Evolutionary conservation across 2,329 filamentous ascomycete species (phyloP), one percentile per base, ranked within the genome.

Genomic region (Chalaropsis ovoidea): DNA sequence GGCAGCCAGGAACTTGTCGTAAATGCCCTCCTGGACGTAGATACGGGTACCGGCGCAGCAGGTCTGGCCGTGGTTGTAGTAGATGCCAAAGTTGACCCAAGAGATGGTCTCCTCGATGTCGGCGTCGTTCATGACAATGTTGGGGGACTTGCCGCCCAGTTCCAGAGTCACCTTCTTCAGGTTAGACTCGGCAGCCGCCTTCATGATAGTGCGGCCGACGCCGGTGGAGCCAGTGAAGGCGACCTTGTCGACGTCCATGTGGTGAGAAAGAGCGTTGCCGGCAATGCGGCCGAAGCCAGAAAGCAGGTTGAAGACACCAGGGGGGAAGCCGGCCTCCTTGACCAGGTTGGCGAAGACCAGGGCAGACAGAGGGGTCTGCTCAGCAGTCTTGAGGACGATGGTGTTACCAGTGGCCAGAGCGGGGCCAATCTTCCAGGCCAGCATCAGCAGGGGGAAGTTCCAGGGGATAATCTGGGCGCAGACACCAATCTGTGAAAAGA

Each of bases 151-250:
- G 60, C 86, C 86, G n/a, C 86, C 86, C 0, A 86, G 81, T 73
- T 87, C 85, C 19, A 87, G 78, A 1, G 82, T 83, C 10, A 87
- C 80, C 70, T 85, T 85, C 75, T 87, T 87, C 70, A 85, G 73
- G 68, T 82, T 82, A 4, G 80, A 88, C 1, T 80, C 77, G 3
- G 85, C 80, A 0, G 88, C 87, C 72, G 83, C 81, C 71, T 87
- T 87, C 81, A 90, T 88, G 64, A 93, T 89, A 64, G 85, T 78
- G 65, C 84, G 82, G 0, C 86, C 89, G 0, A 88, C 90, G 1
- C 78, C 79, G 1, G 85, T 87, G 8, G 84, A 88, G 35, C 89
- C 89, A 0, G 89, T 93, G 70, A 94, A 94, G 0, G 86, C 85
- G 62, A 93, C 78, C 71, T 87, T 89, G 70, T 88, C 83, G 39